Percentiles rank a stretch among this genome's conserved stretches.
Evolutionary conservation across 1,284 basidiomycete species (phyloP).

Genomic region (Fomitopsis schrenkii): DNA sequence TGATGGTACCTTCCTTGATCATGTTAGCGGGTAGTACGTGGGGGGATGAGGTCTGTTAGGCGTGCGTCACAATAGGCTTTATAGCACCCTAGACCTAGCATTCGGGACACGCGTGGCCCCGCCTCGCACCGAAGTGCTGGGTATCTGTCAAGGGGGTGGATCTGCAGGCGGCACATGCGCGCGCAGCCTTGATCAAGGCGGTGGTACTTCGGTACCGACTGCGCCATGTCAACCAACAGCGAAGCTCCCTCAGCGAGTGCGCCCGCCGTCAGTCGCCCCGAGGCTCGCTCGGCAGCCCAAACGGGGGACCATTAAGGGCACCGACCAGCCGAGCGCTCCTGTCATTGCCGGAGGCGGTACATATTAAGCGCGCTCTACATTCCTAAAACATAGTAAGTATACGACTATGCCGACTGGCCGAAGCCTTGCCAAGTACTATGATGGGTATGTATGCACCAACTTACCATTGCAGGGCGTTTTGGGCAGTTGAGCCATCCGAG

Average conservation of each 20-base stretch:
- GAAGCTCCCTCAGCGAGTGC: not conserved
- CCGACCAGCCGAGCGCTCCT: no score
- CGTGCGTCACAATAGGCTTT: not conserved
- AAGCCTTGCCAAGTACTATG: no score
- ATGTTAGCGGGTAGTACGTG: not conserved
- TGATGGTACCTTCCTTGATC: constrained; percentile 1
- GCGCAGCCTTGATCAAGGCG: not conserved
- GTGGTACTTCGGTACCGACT: not conserved
- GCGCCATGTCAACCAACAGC: not conserved
- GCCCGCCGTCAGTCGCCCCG: no score
- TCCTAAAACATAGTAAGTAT: no score
- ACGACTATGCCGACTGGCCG: no score
- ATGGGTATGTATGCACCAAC: no score
- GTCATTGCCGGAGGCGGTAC: no score
- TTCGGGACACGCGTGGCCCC: not conserved
- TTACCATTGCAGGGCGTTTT: no score
- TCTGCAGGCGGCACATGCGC: not conserved
- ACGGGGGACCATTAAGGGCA: no score
- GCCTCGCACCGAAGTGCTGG: not conserved
- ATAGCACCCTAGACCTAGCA: not conserved
- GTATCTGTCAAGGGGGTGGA: not conserved
- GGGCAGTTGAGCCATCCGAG: no score
- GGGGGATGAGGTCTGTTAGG: not conserved
- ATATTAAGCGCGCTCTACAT: no score
- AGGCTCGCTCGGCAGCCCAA: no score